These are phyloP conservation scores for Sisymbrium irio DNA, from an alignment of 345 rosid species.

Conservation along the genomic window DNA sequence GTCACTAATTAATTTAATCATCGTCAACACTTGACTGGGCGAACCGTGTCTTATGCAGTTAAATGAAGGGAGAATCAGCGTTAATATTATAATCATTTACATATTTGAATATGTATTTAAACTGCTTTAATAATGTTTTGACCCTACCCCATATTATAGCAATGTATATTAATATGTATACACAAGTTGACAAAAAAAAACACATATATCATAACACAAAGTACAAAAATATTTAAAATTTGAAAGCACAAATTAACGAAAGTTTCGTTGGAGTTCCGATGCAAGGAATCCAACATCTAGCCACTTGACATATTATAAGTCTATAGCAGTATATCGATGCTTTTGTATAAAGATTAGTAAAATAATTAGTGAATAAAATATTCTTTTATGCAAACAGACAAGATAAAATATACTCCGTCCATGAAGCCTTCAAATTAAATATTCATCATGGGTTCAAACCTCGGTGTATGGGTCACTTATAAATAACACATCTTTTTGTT, in stretches of 20 bases:
- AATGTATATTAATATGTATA: not conserved
- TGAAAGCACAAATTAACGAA: constrained; percentile 16
- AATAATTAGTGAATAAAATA: not conserved
- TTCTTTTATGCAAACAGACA: not conserved
- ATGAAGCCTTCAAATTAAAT: constrained; percentile 20
- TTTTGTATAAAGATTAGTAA: constrained; percentile 8
- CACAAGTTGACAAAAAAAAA: not conserved
- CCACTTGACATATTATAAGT: constrained; percentile 18
- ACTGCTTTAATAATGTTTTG: constrained; percentile 16
- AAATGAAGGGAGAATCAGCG: constrained; percentile 21
- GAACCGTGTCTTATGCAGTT: constrained; percentile 22
- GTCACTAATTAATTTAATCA: not conserved
- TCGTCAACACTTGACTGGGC: constrained; percentile 4
- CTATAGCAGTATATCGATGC: not conserved
- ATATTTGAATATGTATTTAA: not conserved
- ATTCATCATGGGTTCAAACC: constrained; percentile 23
- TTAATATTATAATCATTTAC: not conserved
- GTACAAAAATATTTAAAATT: not conserved
- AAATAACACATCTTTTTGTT: not conserved
- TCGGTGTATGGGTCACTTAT: not conserved
- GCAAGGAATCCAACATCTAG: constrained; percentile 35
- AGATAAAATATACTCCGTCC: constrained; percentile 20
- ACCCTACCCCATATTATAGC: not conserved
- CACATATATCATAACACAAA: not conserved
- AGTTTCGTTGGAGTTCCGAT: constrained; percentile 33